Evolutionary conservation across 257 asterid genomes (phyloP).

Genomic region (Primulina huaijiensis): DNA sequence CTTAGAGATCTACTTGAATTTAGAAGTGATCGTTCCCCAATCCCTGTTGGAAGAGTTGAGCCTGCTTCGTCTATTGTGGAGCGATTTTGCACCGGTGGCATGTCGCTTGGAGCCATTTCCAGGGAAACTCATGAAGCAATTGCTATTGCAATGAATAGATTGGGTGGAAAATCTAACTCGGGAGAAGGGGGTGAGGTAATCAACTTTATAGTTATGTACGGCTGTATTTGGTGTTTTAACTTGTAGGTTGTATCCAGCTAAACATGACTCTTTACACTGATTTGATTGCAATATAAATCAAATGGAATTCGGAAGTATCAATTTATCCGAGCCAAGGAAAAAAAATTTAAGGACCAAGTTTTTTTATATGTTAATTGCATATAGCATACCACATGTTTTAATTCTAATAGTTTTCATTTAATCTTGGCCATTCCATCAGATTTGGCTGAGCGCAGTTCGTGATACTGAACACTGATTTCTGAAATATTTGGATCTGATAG

Average conservation of each 20-base stretch:
- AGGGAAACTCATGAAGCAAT: slow-evolving; percentile 99
- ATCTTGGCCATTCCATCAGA: background rate
- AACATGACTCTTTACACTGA: background rate
- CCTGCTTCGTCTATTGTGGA: slow-evolving; percentile 84
- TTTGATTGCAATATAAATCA: background rate
- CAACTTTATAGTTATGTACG: background rate
- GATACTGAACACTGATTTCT: background rate
- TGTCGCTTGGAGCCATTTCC: slow-evolving; percentile 99
- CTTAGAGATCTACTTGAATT: slow-evolving; percentile 93
- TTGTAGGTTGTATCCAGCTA: background rate
- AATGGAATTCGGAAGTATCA: background rate
- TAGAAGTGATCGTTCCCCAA: slow-evolving; percentile 77
- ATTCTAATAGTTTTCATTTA: background rate
- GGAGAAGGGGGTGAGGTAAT: slow-evolving; percentile 99
- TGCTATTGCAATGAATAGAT: slow-evolving; percentile 97
- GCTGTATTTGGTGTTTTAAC: background rate
- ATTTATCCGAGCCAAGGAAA: background rate
- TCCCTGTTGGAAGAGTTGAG: slow-evolving; percentile 95
- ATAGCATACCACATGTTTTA: background rate
- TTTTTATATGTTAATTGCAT: background rate
- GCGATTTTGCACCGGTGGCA: slow-evolving; percentile 99
- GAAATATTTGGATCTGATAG: background rate
- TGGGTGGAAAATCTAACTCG: slow-evolving; percentile 95
- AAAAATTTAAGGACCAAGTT: background rate
- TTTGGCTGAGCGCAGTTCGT: background rate